These are phyloP conservation scores for Pseudozyma thailandica DNA, from an alignment of 1,284 basidiomycete species.

Conservation along the genomic window DNA sequence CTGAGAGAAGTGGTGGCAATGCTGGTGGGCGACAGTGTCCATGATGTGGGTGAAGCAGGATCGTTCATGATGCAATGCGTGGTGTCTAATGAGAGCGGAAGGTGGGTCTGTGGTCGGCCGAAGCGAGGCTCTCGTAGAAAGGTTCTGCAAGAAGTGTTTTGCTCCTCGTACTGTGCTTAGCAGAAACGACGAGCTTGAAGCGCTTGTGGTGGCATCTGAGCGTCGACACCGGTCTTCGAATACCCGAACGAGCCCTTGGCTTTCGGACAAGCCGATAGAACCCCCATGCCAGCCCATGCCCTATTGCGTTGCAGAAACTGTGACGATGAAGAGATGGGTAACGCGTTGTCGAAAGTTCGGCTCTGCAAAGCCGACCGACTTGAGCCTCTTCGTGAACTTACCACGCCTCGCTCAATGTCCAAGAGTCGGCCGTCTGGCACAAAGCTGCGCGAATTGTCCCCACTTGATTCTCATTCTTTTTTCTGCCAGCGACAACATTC, in stretches of 20 bases:
- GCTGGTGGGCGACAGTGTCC: conserved; percentile 12
- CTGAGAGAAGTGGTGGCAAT: neutral
- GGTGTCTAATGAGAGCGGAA: too few species aligned
- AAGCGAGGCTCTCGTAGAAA: too few species aligned
- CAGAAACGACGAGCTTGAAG: too few species aligned
- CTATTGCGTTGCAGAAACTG: neutral
- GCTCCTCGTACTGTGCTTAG: too few species aligned
- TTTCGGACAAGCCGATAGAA: neutral
- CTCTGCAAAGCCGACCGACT: too few species aligned
- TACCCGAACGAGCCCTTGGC: neutral
- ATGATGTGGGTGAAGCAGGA: neutral
- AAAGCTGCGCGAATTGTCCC: neutral
- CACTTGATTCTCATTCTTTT: neutral
- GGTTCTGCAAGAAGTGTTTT: too few species aligned
- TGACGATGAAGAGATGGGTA: neutral
- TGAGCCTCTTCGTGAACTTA: too few species aligned
- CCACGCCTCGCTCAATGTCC: too few species aligned
- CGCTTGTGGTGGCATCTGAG: too few species aligned
- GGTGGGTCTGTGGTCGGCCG: too few species aligned
- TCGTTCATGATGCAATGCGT: too few species aligned
- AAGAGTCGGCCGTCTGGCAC: neutral
- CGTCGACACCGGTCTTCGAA: neutral
- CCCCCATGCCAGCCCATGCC: neutral
- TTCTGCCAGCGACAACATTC: neutral
- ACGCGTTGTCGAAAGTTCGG: too few species aligned